These are phyloP conservation scores for Yamadazyma diospyri DNA, from an alignment of 1,139 yeast species.

Conservation along the genomic window DNA sequence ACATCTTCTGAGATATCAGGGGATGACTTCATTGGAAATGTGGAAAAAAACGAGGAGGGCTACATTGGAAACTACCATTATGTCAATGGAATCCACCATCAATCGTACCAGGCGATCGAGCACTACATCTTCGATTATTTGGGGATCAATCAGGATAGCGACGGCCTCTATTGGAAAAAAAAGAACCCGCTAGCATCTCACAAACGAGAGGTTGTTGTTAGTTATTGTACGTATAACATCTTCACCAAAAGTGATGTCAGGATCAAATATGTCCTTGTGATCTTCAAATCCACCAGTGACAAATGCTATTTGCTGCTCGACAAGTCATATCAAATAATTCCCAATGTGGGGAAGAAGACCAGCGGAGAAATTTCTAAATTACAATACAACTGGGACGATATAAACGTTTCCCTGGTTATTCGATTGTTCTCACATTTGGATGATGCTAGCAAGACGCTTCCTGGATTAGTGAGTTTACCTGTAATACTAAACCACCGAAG, in stretches of 20 bases:
- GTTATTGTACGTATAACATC: conserved; percentile 49
- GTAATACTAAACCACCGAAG: too few species aligned
- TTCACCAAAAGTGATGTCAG: conserved; percentile 47
- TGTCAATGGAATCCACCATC: conserved; percentile 31
- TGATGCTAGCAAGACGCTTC: conserved; percentile 29
- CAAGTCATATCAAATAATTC: conserved; percentile 26
- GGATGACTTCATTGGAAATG: conserved; percentile 24
- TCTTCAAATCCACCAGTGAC: conserved; percentile 20
- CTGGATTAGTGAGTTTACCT: conserved; percentile 33
- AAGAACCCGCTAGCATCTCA: too few species aligned
- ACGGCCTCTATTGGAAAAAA: conserved; percentile 16
- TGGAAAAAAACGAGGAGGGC: conserved; percentile 32
- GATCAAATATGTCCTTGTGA: conserved; percentile 28
- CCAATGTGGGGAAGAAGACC: conserved; percentile 20
- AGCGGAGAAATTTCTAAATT: conserved; percentile 11
- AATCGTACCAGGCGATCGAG: conserved; percentile 25
- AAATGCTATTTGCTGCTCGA: conserved; percentile 25
- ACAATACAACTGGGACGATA: conserved; percentile 29
- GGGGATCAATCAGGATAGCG: conserved; percentile 22
- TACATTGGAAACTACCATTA: conserved; percentile 41
- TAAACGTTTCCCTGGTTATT: conserved; percentile 33
- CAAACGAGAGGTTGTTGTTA: conserved; percentile 37
- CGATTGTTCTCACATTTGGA: conserved; percentile 32
- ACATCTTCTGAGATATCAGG: conserved; percentile 26
- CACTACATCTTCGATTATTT: conserved; percentile 25